Base-by-base conservation (phyloP, 1,284 basidiomycete species). In the Trichosporon ovoides region DNA sequence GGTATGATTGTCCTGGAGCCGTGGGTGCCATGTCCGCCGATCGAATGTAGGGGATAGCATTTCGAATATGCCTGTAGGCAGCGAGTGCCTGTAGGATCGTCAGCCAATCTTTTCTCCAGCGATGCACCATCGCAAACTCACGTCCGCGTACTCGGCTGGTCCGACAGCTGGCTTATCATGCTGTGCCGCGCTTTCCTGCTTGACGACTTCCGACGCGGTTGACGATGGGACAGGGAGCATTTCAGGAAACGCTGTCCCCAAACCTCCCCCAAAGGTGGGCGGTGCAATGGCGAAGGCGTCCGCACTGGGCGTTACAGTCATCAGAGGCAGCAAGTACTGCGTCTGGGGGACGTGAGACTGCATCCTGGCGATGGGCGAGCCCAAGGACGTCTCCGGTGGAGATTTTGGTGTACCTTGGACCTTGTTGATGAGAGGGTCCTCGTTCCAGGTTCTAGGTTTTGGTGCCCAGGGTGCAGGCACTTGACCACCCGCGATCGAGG, bases 141-240 rank as follows among this genome's bases (percentile, higher is more conserved):
- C 70, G 52, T 67, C 64, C 0, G 71, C 64, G 52, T 70, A 74
- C 16, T 72, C 68, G 2, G 65, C 62, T 3, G 64, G 52, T 4
- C 66, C 62, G 33, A 67, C 50, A 28, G 43, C 43, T n/a, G 43
- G 43, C 14, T 48, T 48, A 24, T 48, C 43, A 18, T 31, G 43
- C 43, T 48, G 22, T 22, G 43, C 22, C 18, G 43, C 24, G 43
- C 16, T 48, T n/a, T 48, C 43, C 11, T 48, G 43, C 43, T 48
- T 48, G 43, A 24, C 43, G 22, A 48, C 16, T 14, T 48, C 43
- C 24, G 43, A 48, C 22, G 43, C 14, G n/a, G 43, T 31, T 22
- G 43, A 28, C 22, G 38, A 53, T 9, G 53, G 43, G 7, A 24
- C 37, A 1, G 55, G 54, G n/a, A 60, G 46, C 24, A 53, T 50